Conservation (phyloP, 1,139 yeast species). For the Kurtzmaniella quercitrusa region DNA sequence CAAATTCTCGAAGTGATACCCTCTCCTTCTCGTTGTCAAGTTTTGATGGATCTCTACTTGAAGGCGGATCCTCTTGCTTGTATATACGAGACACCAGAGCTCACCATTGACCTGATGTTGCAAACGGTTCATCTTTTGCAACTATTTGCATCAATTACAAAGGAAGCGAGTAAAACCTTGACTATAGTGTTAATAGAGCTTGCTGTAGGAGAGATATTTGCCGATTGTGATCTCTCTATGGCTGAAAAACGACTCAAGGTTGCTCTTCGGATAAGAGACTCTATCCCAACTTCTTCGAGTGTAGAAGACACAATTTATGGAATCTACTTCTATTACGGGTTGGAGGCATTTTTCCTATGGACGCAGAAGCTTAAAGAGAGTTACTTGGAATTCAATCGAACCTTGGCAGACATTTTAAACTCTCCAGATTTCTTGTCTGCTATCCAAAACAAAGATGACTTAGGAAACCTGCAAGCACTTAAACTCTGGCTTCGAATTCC, state of each 20-base stretch:
- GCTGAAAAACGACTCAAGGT: neutral
- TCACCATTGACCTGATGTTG: neutral
- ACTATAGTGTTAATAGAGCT: neutral
- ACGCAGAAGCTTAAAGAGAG: constrained; percentile 21
- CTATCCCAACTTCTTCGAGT: neutral
- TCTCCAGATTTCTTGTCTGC: constrained; percentile 23
- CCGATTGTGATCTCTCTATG: neutral
- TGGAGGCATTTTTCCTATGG: constrained; percentile 21
- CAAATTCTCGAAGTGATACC: neutral
- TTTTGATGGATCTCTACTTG: neutral
- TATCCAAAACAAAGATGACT: constrained; percentile 11
- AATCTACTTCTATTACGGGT: constrained; percentile 27
- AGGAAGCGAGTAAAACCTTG: neutral
- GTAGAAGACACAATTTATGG: constrained; percentile 22
- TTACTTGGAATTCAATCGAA: constrained; percentile 29
- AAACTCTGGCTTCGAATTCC: constrained; percentile 10
- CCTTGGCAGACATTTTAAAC: constrained; percentile 24
- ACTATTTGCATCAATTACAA: neutral
- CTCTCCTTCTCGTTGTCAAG: neutral
- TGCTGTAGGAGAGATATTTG: constrained; percentile 1
- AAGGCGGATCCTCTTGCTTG: neutral
- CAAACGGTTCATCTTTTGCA: neutral
- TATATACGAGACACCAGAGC: neutral
- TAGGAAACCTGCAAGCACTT: neutral
- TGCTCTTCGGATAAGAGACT: neutral